These are phyloP conservation scores for Metschnikowia rubicola DNA, from an alignment of 805 yeast genomes.

Conservation along the genomic window DNA sequence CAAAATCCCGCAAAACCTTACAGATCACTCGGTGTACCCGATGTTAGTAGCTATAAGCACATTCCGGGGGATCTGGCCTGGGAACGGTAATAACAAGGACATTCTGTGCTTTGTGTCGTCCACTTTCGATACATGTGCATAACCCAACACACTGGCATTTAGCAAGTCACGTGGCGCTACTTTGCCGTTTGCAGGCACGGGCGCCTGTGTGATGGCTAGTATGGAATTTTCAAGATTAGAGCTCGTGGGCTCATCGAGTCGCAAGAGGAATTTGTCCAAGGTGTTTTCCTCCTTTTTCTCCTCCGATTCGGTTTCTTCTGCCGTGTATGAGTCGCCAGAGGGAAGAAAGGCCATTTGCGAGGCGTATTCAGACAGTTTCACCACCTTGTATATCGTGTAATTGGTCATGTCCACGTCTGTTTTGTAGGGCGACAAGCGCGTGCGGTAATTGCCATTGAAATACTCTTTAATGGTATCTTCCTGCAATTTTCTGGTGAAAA, in stretches of 20 bases:
- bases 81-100: constrained; percentile 79
- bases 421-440: constrained; percentile 80
- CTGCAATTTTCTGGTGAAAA: constrained; percentile 65
- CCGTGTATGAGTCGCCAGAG: constrained; percentile 39
- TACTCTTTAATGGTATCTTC: constrained; percentile 79
- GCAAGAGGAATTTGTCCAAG: constrained; percentile 32
- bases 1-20: not conserved
- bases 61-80: constrained; percentile 76
- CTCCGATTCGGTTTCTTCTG: constrained; percentile 22
- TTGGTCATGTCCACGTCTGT: constrained; percentile 66
- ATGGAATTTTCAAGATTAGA: constrained; percentile 70
- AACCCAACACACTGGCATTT: constrained; percentile 69
- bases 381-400: constrained; percentile 57
- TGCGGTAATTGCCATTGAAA: constrained; percentile 73
- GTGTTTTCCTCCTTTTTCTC: constrained; percentile 22
- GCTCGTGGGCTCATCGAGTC: constrained; percentile 43
- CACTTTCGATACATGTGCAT: constrained; percentile 64
- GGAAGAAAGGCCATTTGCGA: constrained; percentile 39
- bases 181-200: constrained; percentile 34
- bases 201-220: constrained; percentile 52
- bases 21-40: constrained; percentile 69
- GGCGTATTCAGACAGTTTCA: constrained; percentile 41
- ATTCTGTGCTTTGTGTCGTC: constrained; percentile 72
- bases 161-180: constrained; percentile 46
- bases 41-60: constrained; percentile 72